Evolutionary conservation across 306 rosid species (phyloP).

Genomic region (Cucurbita pepo): DNA sequence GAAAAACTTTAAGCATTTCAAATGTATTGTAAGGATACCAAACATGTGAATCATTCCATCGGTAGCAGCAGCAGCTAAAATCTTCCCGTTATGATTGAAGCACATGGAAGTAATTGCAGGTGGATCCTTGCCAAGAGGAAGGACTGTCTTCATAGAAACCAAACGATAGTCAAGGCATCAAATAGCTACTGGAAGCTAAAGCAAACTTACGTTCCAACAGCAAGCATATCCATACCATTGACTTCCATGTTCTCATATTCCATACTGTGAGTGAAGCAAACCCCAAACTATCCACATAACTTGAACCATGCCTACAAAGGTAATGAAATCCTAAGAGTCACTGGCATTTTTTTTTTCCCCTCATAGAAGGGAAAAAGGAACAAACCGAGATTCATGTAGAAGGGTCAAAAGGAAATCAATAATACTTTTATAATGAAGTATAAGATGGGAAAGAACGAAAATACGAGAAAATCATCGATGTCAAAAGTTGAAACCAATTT

Average conservation of each 20-base stretch:
- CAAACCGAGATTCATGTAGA: not conserved
- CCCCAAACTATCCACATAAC: slow-evolving; percentile 44
- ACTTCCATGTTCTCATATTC: slow-evolving; percentile 96
- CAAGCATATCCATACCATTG: slow-evolving; percentile 58
- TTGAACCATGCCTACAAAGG: slow-evolving; percentile 47
- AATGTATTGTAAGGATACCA: slow-evolving; percentile 57
- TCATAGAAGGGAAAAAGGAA: not conserved
- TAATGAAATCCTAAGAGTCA: not conserved
- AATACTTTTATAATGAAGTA: not conserved
- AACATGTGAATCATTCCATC: slow-evolving; percentile 99
- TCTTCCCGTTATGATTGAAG: slow-evolving; percentile 94
- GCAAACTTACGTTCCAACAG: slow-evolving; percentile 3
- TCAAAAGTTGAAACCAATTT: not conserved
- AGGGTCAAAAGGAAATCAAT: too few relatives aligned
- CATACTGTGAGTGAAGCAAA: slow-evolving; percentile 82
- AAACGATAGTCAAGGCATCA: slow-evolving; percentile 32
- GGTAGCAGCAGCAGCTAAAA: slow-evolving; percentile 82
- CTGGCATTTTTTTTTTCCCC: not conserved
- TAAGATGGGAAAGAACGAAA: not conserved
- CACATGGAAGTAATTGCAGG: slow-evolving; percentile 92
- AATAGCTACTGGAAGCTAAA: slow-evolving; percentile 1
- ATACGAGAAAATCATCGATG: not conserved
- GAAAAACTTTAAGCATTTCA: not conserved
- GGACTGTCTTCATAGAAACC: slow-evolving; percentile 77
- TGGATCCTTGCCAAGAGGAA: slow-evolving; percentile 96